These are phyloP conservation scores for Tuber umbilicatum DNA, from an alignment of 495 filamentous ascomycete species.

Conservation along the genomic window DNA sequence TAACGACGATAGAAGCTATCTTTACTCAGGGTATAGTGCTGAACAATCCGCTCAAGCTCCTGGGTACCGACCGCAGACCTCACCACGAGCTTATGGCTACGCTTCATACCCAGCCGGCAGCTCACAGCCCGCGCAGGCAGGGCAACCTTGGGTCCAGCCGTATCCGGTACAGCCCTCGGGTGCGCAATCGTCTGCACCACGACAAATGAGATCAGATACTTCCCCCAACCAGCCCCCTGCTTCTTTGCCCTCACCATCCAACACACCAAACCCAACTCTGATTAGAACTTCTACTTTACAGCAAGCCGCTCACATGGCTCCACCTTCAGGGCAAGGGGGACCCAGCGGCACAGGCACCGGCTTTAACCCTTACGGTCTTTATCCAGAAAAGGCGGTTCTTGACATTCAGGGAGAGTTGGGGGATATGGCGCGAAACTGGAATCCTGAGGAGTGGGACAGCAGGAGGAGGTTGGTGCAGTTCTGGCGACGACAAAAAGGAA, in stretches of 20 bases:
- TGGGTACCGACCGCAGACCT: constrained; percentile 47
- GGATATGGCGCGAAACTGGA: constrained; percentile 74
- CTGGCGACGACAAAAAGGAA: constrained; percentile 66
- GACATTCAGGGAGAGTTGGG: constrained; percentile 79
- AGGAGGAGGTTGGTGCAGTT: constrained; percentile 82
- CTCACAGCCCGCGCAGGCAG: constrained; percentile 32
- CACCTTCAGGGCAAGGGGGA: constrained; percentile 39
- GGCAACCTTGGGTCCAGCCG: constrained; percentile 47
- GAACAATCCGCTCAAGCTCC: constrained; percentile 38
- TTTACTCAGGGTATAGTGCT: constrained; percentile 42
- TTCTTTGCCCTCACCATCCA: constrained; percentile 46
- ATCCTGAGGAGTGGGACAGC: constrained; percentile 64
- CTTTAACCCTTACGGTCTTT: constrained; percentile 77
- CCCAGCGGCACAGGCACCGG: constrained; percentile 44
- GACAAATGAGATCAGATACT: constrained; percentile 43
- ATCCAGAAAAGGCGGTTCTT: constrained; percentile 77
- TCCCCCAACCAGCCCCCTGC: constrained; percentile 39
- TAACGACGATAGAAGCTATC: constrained; percentile 31
- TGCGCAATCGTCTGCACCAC: constrained; percentile 44
- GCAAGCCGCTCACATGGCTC: constrained; percentile 47
- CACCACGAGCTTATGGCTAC: constrained; percentile 43
- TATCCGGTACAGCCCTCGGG: constrained; percentile 48
- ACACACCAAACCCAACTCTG: constrained; percentile 57
- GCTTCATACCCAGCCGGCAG: constrained; percentile 28
- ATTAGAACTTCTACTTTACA: constrained; percentile 80